phyloP scores from a whole-genome alignment of 345 rosid species.

The Noccaea caerulescens region DNA sequence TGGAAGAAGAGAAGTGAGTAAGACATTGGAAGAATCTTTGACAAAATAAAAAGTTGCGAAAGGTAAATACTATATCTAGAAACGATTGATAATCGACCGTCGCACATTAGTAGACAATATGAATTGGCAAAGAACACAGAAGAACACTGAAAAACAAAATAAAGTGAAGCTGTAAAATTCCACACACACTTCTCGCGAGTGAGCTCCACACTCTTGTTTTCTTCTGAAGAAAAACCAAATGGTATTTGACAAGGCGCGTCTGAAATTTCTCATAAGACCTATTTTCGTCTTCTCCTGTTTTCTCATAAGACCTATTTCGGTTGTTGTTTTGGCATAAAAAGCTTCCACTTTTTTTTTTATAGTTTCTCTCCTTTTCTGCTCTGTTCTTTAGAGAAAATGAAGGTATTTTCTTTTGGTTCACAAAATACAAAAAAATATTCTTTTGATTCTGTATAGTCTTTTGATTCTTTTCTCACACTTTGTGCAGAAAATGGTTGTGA shows the following conservation, averaged over 20 bases:
- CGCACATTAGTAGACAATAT: constrained; percentile 19
- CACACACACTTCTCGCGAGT: constrained; percentile 10
- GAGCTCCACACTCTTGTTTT: constrained; percentile 28
- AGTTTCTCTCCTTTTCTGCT: neutral
- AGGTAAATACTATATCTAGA: constrained; percentile 7
- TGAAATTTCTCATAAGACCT: neutral
- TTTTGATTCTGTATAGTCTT: neutral
- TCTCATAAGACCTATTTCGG: neutral
- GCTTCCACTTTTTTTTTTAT: neutral
- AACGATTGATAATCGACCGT: constrained; percentile 7
- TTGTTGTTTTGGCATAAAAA: constrained; percentile 7
- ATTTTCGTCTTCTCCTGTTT: neutral
- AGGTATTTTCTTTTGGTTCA: constrained; percentile 1
- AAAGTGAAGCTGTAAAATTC: neutral
- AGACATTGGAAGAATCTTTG: constrained; percentile 20
- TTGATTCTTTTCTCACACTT: constrained; percentile 6
- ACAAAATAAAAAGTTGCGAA: constrained; percentile 5
- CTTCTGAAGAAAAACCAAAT: neutral
- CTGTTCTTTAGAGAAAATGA: constrained; percentile 19
- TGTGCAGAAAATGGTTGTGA: constrained; percentile 69
- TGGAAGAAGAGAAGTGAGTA: neutral
- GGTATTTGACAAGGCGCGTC: neutral
- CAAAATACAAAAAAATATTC: neutral
- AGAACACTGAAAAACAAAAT: constrained; percentile 5
- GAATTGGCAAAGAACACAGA: constrained; percentile 9